Conservation (phyloP, 352 stramenopile species). For the Aphanomyces invadans region DNA sequence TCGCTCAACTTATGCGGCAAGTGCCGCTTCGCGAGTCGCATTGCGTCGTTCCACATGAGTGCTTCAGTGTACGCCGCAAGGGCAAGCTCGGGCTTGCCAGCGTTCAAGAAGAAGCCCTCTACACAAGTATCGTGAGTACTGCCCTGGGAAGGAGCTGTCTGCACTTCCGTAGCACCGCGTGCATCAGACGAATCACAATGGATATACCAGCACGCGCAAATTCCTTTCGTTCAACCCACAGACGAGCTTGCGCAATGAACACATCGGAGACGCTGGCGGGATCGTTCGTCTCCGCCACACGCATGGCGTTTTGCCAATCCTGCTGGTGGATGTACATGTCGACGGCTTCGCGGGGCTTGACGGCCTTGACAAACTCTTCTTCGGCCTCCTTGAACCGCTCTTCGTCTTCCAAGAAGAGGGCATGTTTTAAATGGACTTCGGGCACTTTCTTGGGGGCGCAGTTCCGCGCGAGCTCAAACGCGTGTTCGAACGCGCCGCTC, state of each 20-base stretch:
- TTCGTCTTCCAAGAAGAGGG: constrained; percentile 90
- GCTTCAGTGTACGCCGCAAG: constrained; percentile 82
- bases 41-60: constrained; percentile 81
- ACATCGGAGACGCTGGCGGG: constrained; percentile 84
- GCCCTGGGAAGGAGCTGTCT: background rate
- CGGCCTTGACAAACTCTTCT: constrained; percentile 87
- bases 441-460: constrained; percentile 82
- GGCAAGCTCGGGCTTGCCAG: constrained; percentile 86
- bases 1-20: constrained; percentile 89
- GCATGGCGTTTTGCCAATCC: constrained; percentile 87
- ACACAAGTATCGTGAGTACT: constrained; percentile 18
- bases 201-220: constrained; percentile 33
- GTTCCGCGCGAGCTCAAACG: constrained; percentile 86
- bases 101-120: constrained; percentile 88
- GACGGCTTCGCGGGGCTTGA: constrained; percentile 89
- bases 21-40: constrained; percentile 85
- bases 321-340: constrained; percentile 96
- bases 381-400: constrained; percentile 90
- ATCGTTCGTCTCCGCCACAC: constrained; percentile 87
- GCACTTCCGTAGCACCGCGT: too few species aligned
- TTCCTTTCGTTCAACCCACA: constrained; percentile 82
- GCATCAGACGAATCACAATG: too few species aligned
- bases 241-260: constrained; percentile 84
- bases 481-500: constrained; percentile 87
- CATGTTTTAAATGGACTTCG: constrained; percentile 91